A percentile compares a stretch with the other conserved stretches of the same genome.
phyloP scores from a whole-genome alignment of 1,284 basidiomycete genomes.

The Somion occarium region DNA sequence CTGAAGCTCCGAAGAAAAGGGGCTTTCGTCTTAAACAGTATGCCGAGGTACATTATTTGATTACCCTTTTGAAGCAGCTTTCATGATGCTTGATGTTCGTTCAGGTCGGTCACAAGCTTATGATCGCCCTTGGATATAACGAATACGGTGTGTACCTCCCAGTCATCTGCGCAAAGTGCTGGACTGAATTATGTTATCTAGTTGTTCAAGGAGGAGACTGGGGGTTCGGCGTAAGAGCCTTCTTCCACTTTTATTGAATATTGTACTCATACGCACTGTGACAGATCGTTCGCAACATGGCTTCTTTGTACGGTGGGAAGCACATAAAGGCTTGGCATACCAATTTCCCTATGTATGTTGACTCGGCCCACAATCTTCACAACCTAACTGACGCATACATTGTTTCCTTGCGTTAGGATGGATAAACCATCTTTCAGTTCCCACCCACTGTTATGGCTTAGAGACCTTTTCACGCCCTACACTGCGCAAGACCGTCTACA shows the following conservation, averaged over 20 bases:
- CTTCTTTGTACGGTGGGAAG: slow-evolving; percentile 24
- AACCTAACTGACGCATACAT: too few relatives aligned
- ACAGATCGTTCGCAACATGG: slow-evolving; percentile 27
- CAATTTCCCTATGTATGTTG: slow-evolving; percentile 27
- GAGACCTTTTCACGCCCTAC: slow-evolving; percentile 22
- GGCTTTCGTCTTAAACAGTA: slow-evolving; percentile 26
- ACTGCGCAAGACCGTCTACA: slow-evolving; percentile 19
- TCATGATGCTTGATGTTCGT: too few relatives aligned
- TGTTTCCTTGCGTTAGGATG: slow-evolving; percentile 13
- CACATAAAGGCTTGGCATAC: slow-evolving; percentile 34
- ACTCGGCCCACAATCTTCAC: not conserved
- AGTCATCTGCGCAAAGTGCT: slow-evolving; percentile 10
- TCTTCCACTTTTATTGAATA: not conserved
- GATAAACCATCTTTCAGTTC: slow-evolving; percentile 17
- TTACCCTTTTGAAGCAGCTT: not conserved
- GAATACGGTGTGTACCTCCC: slow-evolving; percentile 35
- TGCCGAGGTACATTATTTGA: slow-evolving; percentile 11
- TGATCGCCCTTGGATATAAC: slow-evolving; percentile 42
- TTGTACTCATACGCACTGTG: not conserved
- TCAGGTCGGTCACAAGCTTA: slow-evolving; percentile 40
- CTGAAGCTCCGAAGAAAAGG: slow-evolving; percentile 35
- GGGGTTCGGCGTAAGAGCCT: slow-evolving; percentile 24
- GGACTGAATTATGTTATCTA: not conserved
- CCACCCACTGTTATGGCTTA: slow-evolving; percentile 24
- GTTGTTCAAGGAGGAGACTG: slow-evolving; percentile 45